phyloP scores from a whole-genome alignment of 2,329 filamentous ascomycete genomes.

The Dactylellina leptospora region DNA sequence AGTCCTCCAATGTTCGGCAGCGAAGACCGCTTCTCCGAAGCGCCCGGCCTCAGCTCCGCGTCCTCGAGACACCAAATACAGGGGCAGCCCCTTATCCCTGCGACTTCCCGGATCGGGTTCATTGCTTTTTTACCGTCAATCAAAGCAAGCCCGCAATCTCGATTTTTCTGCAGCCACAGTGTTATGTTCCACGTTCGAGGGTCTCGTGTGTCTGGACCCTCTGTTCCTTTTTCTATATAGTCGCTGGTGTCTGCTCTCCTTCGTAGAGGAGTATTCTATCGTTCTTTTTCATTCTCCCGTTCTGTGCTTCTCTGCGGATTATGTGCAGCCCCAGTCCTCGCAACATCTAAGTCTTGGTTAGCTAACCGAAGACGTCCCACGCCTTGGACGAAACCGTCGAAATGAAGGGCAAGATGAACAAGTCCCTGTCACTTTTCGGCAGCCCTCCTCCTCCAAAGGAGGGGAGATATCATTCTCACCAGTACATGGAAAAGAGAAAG shows the following conservation, averaged over 20 bases:
- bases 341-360: neutral
- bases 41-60: constrained; percentile 5
- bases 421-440: constrained; percentile 42
- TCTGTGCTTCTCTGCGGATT: neutral
- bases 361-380: neutral
- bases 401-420: constrained; percentile 52
- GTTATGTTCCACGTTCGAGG: constrained; percentile 32
- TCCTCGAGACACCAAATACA: constrained; percentile 29
- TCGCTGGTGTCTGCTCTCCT: constrained; percentile 6
- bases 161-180: constrained; percentile 37
- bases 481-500: constrained; percentile 46
- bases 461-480: constrained; percentile 46
- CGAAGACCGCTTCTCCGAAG: constrained; percentile 49
- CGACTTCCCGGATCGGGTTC: constrained; percentile 30
- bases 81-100: constrained; percentile 26
- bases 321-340: constrained; percentile 2
- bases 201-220: constrained; percentile 10
- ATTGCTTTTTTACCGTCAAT: constrained; percentile 40
- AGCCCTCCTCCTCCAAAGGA: constrained; percentile 49
- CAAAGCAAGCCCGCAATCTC: constrained; percentile 30
- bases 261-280: neutral
- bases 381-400: constrained; percentile 10
- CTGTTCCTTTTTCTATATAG: constrained; percentile 35
- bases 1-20: constrained; percentile 40
- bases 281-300: constrained; percentile 1